Base-by-base conservation (phyloP, 1,139 yeast genomes). In the Meyerozyma carpophila region DNA sequence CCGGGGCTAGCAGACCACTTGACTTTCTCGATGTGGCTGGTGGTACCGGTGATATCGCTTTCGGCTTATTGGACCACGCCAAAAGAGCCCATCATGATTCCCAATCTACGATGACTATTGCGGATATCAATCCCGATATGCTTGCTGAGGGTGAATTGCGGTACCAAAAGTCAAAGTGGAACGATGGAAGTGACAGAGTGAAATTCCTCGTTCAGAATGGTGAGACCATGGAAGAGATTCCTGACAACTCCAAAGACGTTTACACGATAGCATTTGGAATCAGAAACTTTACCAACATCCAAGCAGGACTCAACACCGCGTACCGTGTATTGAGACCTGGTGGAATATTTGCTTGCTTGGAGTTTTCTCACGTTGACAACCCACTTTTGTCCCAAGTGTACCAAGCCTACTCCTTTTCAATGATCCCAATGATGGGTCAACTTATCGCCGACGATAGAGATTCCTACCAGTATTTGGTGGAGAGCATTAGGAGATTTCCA, bases 1-100 rank as follows among this genome's bases (percentile, higher is more conserved):
- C 96, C 4, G 95, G 93, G 38, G 81, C 90, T 8, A 60, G 59
- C 37, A 77, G 81, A 52, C 96, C 96, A 1, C 72, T 93, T 58
- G 81, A 83, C 50, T 91, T 93, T 58, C 74, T 93, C 50, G 99
- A 93, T 65, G 98, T 94, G 44, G 99, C 98, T 32, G 99, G 98
- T 46, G 99, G 99, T 28, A 90, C 98, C 13, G 99, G 98, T 40
- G 99, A 93, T 61, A 91, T 93, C 65, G 98, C 98, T 1, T 90
- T 90, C 67, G 94, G 98, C 6, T 76, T 94, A 49, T 71, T 93
- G 50, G 96, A 91, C 56, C 96, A 93, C 61, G 98, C 98, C 9
- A 83, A 86, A 51, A 67, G 74, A 41, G 81, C 82, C 51, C 89
- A 81, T 61, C 84, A 86, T 43, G 99, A 93, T 66, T 74, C 68